Conservation (phyloP, 225 moss, liverwort and hornwort genomes). For the Bryum argenteum region DNA sequence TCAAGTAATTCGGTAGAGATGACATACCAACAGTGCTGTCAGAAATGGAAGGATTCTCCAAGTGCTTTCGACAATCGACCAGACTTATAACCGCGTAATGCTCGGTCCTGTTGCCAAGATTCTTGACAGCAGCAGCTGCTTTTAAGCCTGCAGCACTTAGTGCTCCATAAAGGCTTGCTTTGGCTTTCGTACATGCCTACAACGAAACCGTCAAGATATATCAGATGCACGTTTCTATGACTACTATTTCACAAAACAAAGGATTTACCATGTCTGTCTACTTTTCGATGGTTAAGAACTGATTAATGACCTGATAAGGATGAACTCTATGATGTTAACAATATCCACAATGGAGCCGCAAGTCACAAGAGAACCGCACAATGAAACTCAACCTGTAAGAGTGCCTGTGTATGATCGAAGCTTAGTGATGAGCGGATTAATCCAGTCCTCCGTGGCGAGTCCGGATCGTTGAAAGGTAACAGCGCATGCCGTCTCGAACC, state of each 20-base stretch:
- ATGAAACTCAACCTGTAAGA: conserved; percentile 62
- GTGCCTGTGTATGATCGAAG: conserved; percentile 64
- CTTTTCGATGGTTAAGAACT: background rate
- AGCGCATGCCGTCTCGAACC: conserved; percentile 90
- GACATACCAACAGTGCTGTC: conserved; percentile 74
- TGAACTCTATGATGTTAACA: background rate
- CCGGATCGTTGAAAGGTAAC: conserved; percentile 74
- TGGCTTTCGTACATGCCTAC: conserved; percentile 64
- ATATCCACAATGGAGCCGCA: conserved; percentile 5
- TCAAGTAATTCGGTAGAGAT: background rate
- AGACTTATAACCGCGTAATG: conserved; percentile 85
- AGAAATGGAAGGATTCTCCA: conserved; percentile 70
- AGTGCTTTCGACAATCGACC: conserved; percentile 69
- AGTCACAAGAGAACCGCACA: conserved; percentile 4
- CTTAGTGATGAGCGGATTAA: conserved; percentile 74
- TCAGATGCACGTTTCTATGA: conserved; percentile 18
- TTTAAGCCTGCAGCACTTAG: conserved; percentile 92
- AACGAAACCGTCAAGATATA: conserved; percentile 15
- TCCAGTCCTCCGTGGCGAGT: conserved; percentile 67
- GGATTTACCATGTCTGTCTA: background rate
- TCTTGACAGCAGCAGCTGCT: conserved; percentile 81
- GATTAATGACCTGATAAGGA: conserved; percentile 4
- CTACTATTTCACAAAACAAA: background rate
- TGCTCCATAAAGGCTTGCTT: conserved; percentile 69
- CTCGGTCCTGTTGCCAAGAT: conserved; percentile 66